Evolutionary conservation across 768 basidiomycete genomes (phyloP), one percentile per base, ranked within the genome.

Genomic region (Amanita thiersii): DNA sequence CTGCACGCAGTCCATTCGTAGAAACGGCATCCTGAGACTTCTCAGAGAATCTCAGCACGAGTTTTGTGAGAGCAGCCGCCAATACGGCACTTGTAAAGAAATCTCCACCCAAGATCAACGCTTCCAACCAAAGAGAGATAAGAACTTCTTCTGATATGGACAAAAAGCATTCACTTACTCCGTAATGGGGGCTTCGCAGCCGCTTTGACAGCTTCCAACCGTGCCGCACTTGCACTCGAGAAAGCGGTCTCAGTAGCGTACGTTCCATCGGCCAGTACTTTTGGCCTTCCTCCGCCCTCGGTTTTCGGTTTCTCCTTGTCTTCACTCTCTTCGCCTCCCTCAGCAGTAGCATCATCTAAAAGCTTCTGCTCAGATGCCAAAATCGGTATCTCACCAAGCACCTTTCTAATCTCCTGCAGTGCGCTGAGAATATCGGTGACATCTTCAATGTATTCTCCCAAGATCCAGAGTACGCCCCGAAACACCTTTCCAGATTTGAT

Each of bases 401-500:
- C 82, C 55, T 81, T 80, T 42, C 92, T 70, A 32, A 97, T 70
- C 58, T 89, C 86, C 35, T 68, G 66, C 72, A 96, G 79, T 1
- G 81, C 73, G 33, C 61, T 69, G 45, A 79, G 70, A 47, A 97
- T 87, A 45, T 87, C 87, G 41, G 61, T 44, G 37, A 72, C 62
- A 3, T 68, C 63, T 48, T 81, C 77, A 28, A 87, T 81, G 52
- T 98, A 99, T 64, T 98, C 94, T 48, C 96, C 94, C n/a, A 97
- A 71, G 49, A 98, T 96, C 94, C 96, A 98, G 36, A 98, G 73
- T 12, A 97, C 76, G 5, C 94, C 96, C 3, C 92, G 81, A 72
- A 87, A 97, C 17, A 98, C 93, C 61, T 97, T 98, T 42, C 92
- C 92, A 1, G 88, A 92, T 61, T 92, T 92, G 65, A 97, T 89